Conservation (phyloP, 495 filamentous ascomycete genomes). For the Penicillium mononematosum region DNA sequence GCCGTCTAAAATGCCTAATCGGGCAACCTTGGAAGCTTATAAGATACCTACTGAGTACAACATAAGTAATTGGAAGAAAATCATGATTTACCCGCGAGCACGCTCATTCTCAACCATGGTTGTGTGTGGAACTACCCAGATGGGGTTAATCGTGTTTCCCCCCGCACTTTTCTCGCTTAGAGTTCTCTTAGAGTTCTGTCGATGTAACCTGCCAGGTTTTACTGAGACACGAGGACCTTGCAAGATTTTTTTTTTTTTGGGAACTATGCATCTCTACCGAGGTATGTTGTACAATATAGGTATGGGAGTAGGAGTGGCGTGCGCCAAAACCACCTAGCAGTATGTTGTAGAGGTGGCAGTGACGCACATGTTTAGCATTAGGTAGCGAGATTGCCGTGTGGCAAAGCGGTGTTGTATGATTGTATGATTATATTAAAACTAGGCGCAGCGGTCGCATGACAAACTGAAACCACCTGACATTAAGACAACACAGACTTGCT, state of each 20-base stretch:
- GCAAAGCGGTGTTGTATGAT: not conserved
- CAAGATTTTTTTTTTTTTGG: not conserved
- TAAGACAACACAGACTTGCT: not conserved
- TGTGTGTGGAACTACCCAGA: not conserved
- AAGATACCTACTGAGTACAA: not conserved
- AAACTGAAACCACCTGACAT: not conserved
- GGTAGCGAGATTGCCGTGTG: not conserved
- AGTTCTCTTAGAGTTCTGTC: not conserved
- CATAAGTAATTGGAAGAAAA: no score
- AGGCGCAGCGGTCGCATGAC: not conserved
- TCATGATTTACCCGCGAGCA: conserved; percentile 2
- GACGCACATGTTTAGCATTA: not conserved
- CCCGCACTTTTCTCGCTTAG: conserved; percentile 20
- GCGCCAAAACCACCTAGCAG: not conserved
- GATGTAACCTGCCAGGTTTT: conserved; percentile 5
- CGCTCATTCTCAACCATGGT: conserved; percentile 12
- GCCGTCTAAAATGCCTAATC: not conserved
- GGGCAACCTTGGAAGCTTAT: not conserved
- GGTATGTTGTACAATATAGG: no score
- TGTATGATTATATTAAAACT: not conserved
- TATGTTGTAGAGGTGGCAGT: conserved; percentile 5
- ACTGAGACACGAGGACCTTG: conserved; percentile 9
- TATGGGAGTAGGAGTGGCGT: not conserved
- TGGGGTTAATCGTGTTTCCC: conserved; percentile 14
- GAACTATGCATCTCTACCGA: not conserved